Evolutionary conservation across 2,329 filamentous ascomycete species (phyloP).

Genomic region (Aureobasidium subglaciale): DNA sequence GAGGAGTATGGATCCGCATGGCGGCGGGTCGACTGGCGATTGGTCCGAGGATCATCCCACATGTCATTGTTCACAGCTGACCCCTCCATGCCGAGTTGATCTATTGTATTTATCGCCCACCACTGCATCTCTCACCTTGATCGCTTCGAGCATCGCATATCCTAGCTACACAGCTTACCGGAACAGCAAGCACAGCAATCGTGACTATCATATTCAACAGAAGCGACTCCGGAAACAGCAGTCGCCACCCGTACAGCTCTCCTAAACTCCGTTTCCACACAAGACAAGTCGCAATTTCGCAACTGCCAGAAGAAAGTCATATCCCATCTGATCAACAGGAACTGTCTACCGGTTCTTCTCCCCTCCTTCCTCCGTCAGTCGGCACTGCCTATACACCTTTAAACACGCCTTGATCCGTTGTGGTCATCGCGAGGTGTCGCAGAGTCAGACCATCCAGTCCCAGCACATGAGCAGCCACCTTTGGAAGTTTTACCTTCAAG

Average conservation of each 20-base stretch:
- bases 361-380: slow-evolving; percentile 25
- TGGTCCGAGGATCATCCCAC: slow-evolving; percentile 5
- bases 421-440: slow-evolving; percentile 83
- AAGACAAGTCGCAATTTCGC: background rate
- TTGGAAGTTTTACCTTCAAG: slow-evolving; percentile 94
- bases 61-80: slow-evolving; percentile 13
- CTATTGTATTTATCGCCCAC: background rate
- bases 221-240: background rate
- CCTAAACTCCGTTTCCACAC: background rate
- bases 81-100: slow-evolving; percentile 1
- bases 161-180: background rate
- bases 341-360: background rate
- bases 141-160: background rate
- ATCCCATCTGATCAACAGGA: background rate
- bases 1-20: background rate
- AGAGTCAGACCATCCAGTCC: slow-evolving; percentile 40
- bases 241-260: slow-evolving; percentile 9
- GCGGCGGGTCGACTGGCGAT: background rate
- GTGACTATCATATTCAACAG: background rate
- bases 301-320: background rate
- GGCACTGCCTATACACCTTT: slow-evolving; percentile 60
- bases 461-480: slow-evolving; percentile 87
- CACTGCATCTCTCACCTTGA: background rate
- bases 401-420: slow-evolving; percentile 81
- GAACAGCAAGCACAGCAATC: background rate